A percentile compares a stretch with the other conserved stretches of the same genome.
phyloP scores from a whole-genome alignment of 208 protist species.

The Crithidia expoeki region DNA sequence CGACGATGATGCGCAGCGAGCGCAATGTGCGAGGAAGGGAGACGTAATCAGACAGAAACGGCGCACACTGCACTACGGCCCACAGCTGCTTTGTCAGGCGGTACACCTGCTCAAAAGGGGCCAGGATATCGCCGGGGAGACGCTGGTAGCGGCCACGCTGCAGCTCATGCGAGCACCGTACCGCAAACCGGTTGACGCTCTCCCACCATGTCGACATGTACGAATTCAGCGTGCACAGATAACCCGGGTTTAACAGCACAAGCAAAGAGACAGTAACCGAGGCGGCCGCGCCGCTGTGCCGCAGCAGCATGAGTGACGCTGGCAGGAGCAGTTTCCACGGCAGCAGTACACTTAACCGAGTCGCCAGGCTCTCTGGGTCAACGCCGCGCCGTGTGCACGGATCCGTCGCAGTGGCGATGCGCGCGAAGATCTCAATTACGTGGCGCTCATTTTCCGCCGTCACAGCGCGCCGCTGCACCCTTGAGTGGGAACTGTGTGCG shows the following conservation, averaged over 20 bases:
- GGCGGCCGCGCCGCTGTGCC: conserved; percentile 55
- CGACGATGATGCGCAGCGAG: conserved; percentile 73
- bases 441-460: conserved; percentile 42
- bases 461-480: conserved; percentile 39
- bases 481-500: conserved; percentile 66
- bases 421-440: conserved; percentile 57
- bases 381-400: conserved; percentile 42
- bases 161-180: conserved; percentile 63
- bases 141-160: conserved; percentile 81
- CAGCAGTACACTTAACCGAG: conserved; percentile 49
- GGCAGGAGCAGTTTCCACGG: conserved; percentile 56
- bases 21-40: conserved; percentile 51
- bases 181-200: conserved; percentile 51
- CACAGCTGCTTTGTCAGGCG: conserved; percentile 78
- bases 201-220: conserved; percentile 68
- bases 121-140: conserved; percentile 74
- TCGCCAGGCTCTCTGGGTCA: conserved; percentile 40
- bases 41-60: conserved; percentile 83
- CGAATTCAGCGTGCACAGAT: conserved; percentile 51
- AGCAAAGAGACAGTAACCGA: conserved; percentile 65
- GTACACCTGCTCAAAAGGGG: conserved; percentile 77
- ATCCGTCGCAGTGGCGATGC: conserved; percentile 57
- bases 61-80: conserved; percentile 67
- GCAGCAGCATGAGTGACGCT: conserved; percentile 55
- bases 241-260: conserved; percentile 60